Base-by-base conservation (phyloP, 257 asterid species). In the Mitragyna speciosa region DNA sequence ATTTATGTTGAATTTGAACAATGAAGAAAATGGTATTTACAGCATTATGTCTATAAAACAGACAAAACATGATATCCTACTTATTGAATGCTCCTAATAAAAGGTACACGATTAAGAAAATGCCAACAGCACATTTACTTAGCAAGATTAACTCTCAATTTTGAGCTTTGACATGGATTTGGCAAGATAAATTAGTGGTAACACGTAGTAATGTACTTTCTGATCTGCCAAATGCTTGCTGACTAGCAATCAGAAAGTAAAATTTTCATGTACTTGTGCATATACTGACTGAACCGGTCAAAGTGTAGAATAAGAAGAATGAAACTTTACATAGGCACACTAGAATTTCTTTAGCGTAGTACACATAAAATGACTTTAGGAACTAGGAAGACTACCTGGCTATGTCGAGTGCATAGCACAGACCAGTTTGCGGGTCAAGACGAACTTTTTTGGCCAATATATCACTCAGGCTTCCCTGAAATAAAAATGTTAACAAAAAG, bases 341-440 rank as follows among this genome's bases (percentile, higher is more conserved):
- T 17, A 20, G 61, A 54, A 19, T 54, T 10, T 51, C 65, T 30
- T 74, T 16, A 33, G 43, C 52, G 33, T 54, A 20, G 10, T 54
- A 30, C 24, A 74, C 20, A 49, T 5, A n/a, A 20, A 49, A 7
- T 31, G 56, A 73, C n/a, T 39, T 19, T 12, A 70, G 68, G 24
- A 74, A 4, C 7, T 12, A 70, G 68, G 12, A 74, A 4, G n/a
- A 70, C 19, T 81, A 90, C 94, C 91, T 84, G n/a, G 92, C 92
- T 77, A 90, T 90, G 79, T 90, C 92, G 75, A 90, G 91, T 45
- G 94, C 94, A 49, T 85, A 90, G 63, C 90, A 91, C 63, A 90
- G 86, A 78, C 88, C 88, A 81, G 89, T 87, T 59, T 85, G 85
- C 31, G 90, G 86, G 36, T 90, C 94, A 79, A 87, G 84, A 75